Evolutionary conservation across 768 basidiomycete species (phyloP).

Genomic region (Boletus eberwhitei): DNA sequence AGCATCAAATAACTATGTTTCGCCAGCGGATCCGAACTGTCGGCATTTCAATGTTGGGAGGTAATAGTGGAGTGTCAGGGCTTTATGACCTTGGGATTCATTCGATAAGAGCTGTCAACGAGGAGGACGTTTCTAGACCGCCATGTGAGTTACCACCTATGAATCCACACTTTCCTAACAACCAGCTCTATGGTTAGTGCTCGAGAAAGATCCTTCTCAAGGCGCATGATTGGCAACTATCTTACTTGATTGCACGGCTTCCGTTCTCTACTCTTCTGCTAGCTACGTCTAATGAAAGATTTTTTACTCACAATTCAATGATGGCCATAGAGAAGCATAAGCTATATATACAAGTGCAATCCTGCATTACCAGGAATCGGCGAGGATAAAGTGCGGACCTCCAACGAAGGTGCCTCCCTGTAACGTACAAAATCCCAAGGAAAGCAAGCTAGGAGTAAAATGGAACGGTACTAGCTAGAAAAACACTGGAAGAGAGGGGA

Average conservation of each 20-base stretch:
- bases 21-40: conserved; percentile 73
- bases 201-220: conserved; percentile 27
- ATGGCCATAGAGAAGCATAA: conserved; percentile 12
- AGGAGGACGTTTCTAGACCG: conserved; percentile 50
- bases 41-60: conserved; percentile 85
- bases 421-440: conserved; percentile 13
- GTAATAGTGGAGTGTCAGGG: conserved; percentile 72
- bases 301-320: conserved; percentile 1
- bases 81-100: conserved; percentile 81
- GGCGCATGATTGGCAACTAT: conserved; percentile 14
- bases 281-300: not conserved
- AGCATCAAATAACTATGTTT: conserved; percentile 72
- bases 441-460: conserved; percentile 8
- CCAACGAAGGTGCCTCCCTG: conserved; percentile 3
- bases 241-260: not conserved
- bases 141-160: conserved; percentile 24
- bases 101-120: conserved; percentile 76
- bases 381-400: conserved; percentile 1
- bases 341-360: conserved; percentile 27
- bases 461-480: conserved; percentile 2
- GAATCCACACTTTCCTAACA: not conserved
- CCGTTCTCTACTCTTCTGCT: not conserved
- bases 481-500: conserved; percentile 4
- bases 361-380: conserved; percentile 4
- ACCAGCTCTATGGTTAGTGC: conserved; percentile 6